These are phyloP conservation scores for Amanita subjunquillea DNA, from an alignment of 768 basidiomycete genomes.

Conservation along the genomic window DNA sequence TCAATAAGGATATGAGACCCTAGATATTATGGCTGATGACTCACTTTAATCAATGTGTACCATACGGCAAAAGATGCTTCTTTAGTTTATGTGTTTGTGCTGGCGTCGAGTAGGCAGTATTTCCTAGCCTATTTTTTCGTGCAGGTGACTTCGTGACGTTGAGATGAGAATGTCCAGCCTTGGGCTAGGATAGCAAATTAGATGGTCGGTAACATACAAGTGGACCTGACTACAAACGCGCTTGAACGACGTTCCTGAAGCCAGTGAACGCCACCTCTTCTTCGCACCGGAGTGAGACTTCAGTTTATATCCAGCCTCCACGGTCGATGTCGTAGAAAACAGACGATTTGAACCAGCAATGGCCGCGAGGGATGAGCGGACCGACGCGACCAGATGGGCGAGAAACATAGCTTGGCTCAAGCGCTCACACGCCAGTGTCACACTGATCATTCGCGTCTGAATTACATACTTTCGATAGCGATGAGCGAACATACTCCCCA, in stretches of 20 bases:
- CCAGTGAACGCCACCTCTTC: conserved; percentile 68
- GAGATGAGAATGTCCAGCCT: conserved; percentile 64
- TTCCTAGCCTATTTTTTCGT: conserved; percentile 54
- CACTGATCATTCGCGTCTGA: neutral
- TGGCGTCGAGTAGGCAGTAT: conserved; percentile 54
- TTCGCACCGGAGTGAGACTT: conserved; percentile 77
- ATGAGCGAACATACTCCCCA: conserved; percentile 45
- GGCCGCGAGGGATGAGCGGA: neutral
- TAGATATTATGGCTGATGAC: neutral
- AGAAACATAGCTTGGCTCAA: conserved; percentile 13
- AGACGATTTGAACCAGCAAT: conserved; percentile 16
- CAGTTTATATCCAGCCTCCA: conserved; percentile 61
- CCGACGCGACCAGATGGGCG: neutral
- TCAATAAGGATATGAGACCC: conserved; percentile 26
- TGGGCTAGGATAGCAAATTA: conserved; percentile 30
- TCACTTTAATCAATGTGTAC: conserved; percentile 19
- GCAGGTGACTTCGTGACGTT: conserved; percentile 58
- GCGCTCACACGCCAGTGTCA: no score
- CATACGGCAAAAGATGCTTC: conserved; percentile 61
- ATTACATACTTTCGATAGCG: neutral
- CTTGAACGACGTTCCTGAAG: conserved; percentile 60
- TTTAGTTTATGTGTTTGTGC: conserved; percentile 60
- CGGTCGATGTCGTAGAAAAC: conserved; percentile 51
- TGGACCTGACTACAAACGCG: conserved; percentile 37
- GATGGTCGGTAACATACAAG: neutral